A percentile compares a stretch with the other conserved stretches of the same genome.
These are phyloP conservation scores for Phalaenopsis hybrid DNA, from an alignment of 116 monocot species.

Conservation along the genomic window DNA sequence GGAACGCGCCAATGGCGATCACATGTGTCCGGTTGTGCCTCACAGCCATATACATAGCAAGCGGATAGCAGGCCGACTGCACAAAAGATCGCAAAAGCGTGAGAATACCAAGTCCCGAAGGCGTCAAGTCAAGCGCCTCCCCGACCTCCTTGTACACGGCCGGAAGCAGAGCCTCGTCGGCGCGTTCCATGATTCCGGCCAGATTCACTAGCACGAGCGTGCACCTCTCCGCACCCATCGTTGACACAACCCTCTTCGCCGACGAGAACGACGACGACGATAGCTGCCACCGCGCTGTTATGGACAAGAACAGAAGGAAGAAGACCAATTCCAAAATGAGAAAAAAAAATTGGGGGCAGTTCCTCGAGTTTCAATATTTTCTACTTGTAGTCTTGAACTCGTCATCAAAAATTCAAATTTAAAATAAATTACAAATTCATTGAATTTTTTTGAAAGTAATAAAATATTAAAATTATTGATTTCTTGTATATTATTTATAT, in stretches of 20 bases:
- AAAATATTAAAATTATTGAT: no score
- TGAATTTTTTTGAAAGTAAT: no score
- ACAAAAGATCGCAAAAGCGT: constrained; percentile 83
- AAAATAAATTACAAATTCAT: no score
- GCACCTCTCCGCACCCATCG: constrained; percentile 21
- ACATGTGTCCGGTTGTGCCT: constrained; percentile 72
- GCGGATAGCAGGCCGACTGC: constrained; percentile 73
- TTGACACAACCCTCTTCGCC: neutral
- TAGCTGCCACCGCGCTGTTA: neutral
- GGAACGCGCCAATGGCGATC: constrained; percentile 81
- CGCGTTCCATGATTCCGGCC: constrained; percentile 87
- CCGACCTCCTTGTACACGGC: constrained; percentile 85
- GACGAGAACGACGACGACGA: neutral
- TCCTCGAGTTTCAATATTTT: no score
- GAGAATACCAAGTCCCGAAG: constrained; percentile 63
- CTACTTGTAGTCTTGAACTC: no score
- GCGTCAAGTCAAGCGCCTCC: constrained; percentile 47
- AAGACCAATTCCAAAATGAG: neutral
- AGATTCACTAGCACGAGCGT: constrained; percentile 79
- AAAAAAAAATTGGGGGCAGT: no score
- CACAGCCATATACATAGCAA: constrained; percentile 73
- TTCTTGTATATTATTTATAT: no score
- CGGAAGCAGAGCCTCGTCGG: constrained; percentile 89
- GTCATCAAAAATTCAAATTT: no score
- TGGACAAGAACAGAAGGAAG: neutral